Evolutionary conservation across 176 grass and related monocot genomes (phyloP), one percentile per base, ranked within the genome.

Genomic region (Themeda triandra): DNA sequence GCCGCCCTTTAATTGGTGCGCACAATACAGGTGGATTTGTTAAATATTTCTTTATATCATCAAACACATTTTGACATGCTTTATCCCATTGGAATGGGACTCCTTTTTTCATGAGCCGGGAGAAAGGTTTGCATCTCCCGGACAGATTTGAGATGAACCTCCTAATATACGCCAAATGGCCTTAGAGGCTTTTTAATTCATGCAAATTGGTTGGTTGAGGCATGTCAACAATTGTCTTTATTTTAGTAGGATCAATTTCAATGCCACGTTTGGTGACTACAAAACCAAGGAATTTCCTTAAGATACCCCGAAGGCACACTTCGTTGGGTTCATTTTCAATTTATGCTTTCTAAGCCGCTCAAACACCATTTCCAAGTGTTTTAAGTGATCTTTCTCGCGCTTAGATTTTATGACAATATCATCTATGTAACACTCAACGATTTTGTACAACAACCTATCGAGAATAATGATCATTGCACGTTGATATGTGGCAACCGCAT

Each of bases 361-460:
- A 8, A 82, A 73, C 2, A 73, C 80, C 9, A 28, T 24, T 7
- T 36, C 25, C 1, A 82, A 8, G 14, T 44, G 67, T 13, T 84
- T 46, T 6, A 75, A 4, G 8, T 84, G 82, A 0, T 82, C 66
- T 10, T 29, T 6, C 4, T 59, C 33, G 2, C 0, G 14, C 5
- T 59, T 82, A 14, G 80, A 82, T 29, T 83, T 83, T 2, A 83
- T 27, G 0, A 73, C 69, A 2, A 74, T 83, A 6, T 83, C 81
- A 1, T 83, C 81, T 64, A 63, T 74, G 17, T 73, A 74, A 2
- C 56, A 83, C 15, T 73, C 36, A 6, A 46, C 18, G 0, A 82
- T 73, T 6, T 62, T 36, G 6, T 72, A 72, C 0, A 73, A 44
- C 0, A 48, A 17, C 1, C 45, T 14, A 48, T 48, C 14, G 0